Conservation (phyloP, 2,329 filamentous ascomycete genomes). For the Colletotrichum shisoi region DNA sequence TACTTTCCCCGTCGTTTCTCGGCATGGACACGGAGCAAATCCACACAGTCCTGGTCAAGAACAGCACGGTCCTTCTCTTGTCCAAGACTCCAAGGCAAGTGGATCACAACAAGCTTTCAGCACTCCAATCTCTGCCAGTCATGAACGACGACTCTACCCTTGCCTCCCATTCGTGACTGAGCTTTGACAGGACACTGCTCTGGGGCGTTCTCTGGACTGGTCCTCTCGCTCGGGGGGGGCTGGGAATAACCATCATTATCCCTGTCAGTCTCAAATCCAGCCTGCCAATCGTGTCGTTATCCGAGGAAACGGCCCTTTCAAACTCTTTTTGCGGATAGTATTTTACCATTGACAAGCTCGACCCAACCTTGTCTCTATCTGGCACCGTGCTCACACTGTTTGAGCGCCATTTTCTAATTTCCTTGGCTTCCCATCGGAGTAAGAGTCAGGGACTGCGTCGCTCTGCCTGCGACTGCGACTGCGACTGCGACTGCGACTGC, state of each 20-base stretch:
- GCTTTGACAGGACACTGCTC: conserved; percentile 16
- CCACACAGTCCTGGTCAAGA: conserved; percentile 31
- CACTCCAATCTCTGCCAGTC: conserved; percentile 34
- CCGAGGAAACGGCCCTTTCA: conserved; percentile 34
- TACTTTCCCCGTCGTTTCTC: conserved; percentile 26
- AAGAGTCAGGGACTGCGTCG: conserved; percentile 6
- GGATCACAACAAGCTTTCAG: conserved; percentile 40
- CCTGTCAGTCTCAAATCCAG: conserved; percentile 3
- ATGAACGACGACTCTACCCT: conserved; percentile 24
- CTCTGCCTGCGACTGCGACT: neutral
- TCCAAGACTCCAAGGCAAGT: conserved; percentile 32
- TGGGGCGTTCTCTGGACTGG: no score
- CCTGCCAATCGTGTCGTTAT: conserved; percentile 33
- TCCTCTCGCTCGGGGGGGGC: neutral
- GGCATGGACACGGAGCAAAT: conserved; percentile 11
- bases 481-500: neutral
- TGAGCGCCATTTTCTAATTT: conserved; percentile 22
- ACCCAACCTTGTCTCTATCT: conserved; percentile 2
- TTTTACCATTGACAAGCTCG: neutral
- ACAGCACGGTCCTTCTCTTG: conserved; percentile 25
- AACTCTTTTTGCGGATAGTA: conserved; percentile 15
- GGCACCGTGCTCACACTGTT: conserved; percentile 29
- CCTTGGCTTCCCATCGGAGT: neutral
- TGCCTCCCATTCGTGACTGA: conserved; percentile 30
- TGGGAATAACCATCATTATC: conserved; percentile 27